phyloP scores from a whole-genome alignment of 2,329 filamentous ascomycete species.

The Microsporum ferrugineum region DNA sequence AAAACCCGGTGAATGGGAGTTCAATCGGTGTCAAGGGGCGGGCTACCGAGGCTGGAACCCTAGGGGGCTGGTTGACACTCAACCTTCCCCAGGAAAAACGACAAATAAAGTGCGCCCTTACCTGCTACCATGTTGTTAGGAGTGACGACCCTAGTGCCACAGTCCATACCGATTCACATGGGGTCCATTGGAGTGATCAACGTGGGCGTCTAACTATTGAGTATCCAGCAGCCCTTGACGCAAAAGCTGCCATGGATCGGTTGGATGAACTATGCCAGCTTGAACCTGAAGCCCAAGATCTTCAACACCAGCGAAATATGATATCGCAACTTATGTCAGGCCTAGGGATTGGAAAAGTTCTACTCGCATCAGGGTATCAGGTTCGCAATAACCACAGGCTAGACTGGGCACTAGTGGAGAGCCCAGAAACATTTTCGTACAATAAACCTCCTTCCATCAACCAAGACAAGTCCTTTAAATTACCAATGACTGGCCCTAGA shows the following conservation, averaged over 20 bases:
- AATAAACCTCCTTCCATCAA: background rate
- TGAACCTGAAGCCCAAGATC: background rate
- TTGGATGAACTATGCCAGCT: background rate
- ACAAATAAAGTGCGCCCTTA: slow-evolving; percentile 1
- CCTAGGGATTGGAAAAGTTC: background rate
- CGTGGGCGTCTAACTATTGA: background rate
- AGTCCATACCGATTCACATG: background rate
- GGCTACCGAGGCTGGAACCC: background rate
- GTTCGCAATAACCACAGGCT: background rate
- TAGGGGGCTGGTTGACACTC: slow-evolving; percentile 7
- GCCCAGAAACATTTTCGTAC: background rate
- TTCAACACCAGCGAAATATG: background rate
- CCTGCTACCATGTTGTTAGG: slow-evolving; percentile 8
- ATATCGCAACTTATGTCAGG: background rate
- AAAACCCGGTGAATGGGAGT: slow-evolving; percentile 5
- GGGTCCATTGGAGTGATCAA: background rate
- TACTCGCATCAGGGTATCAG: background rate
- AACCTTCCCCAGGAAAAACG: slow-evolving; percentile 1
- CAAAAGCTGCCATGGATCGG: background rate
- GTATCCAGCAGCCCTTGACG: slow-evolving; percentile 5
- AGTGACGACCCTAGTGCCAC: background rate
- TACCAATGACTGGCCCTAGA: background rate
- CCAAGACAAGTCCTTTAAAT: background rate
- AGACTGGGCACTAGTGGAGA: slow-evolving; percentile 1
- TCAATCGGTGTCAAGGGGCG: slow-evolving; percentile 3